Evolutionary conservation across 768 basidiomycete species (phyloP).

Genomic region (Pholiota conissans): DNA sequence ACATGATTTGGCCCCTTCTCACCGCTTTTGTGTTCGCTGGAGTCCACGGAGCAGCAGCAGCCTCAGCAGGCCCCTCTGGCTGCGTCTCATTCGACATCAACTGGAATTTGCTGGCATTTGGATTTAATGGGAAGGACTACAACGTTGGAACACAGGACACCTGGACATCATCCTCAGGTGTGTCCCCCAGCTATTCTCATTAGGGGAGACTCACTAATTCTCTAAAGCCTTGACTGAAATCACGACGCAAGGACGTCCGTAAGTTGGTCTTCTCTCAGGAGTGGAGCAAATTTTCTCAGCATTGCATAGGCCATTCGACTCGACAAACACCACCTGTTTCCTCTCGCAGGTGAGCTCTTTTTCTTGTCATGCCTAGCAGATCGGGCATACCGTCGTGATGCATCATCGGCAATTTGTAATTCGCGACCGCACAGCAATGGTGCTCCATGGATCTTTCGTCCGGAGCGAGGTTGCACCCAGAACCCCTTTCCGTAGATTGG

Average conservation of each 20-base stretch:
- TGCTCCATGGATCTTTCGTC: not conserved
- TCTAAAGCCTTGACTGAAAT: slow-evolving; percentile 55
- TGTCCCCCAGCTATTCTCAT: slow-evolving; percentile 42
- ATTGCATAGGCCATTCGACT: slow-evolving; percentile 60
- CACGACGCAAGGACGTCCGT: slow-evolving; percentile 78
- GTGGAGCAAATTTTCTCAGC: not conserved
- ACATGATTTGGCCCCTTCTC: slow-evolving; percentile 21
- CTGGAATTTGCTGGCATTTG: slow-evolving; percentile 88
- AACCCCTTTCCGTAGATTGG: no score
- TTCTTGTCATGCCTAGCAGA: not conserved
- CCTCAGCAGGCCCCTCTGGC: slow-evolving; percentile 23
- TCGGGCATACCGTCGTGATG: not conserved
- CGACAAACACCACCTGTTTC: slow-evolving; percentile 65
- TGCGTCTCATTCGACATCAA: slow-evolving; percentile 79
- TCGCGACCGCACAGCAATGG: not conserved
- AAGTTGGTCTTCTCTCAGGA: slow-evolving; percentile 25
- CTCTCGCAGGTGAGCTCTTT: slow-evolving; percentile 54
- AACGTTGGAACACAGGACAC: slow-evolving; percentile 68
- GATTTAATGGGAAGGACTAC: slow-evolving; percentile 82
- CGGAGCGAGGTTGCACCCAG: no score
- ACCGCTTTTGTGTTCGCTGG: slow-evolving; percentile 17
- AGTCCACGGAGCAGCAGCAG: slow-evolving; percentile 16
- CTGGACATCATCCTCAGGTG: slow-evolving; percentile 47
- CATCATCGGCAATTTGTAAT: not conserved
- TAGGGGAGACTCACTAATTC: slow-evolving; percentile 3